A percentile compares a stretch with the other conserved stretches of the same genome.
Conservation (phyloP, 1,284 basidiomycete genomes). For the Xerocomus cyaneibrunnescens region DNA sequence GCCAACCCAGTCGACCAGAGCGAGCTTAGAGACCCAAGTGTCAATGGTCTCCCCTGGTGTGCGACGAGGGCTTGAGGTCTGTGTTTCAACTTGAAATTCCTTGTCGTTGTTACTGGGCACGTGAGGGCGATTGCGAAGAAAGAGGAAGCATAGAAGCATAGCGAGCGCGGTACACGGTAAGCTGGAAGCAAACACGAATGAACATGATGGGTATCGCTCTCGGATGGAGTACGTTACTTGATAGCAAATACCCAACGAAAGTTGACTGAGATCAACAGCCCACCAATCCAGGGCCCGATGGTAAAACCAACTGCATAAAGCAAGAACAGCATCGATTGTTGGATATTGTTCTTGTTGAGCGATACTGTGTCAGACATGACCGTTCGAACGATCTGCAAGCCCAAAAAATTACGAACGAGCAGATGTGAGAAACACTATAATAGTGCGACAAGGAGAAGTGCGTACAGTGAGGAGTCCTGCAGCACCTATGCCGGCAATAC, state of each 20-base stretch:
- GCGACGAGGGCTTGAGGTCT: neutral
- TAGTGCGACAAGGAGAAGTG: neutral
- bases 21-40: slow-evolving; percentile 36
- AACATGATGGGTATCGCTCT: neutral
- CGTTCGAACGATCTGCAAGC: slow-evolving; percentile 42
- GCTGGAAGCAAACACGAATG: neutral
- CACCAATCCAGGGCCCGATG: slow-evolving; percentile 49
- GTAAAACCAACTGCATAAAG: slow-evolving; percentile 46
- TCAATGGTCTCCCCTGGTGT: neutral
- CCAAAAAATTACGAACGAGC: neutral
- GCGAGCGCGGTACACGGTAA: slow-evolving; percentile 33
- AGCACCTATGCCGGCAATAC: slow-evolving; percentile 49
- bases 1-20: slow-evolving; percentile 48
- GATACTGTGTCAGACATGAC: slow-evolving; percentile 46
- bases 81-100: slow-evolving; percentile 9
- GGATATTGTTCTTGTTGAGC: slow-evolving; percentile 44
- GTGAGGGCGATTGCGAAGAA: slow-evolving; percentile 37
- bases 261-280: slow-evolving; percentile 39
- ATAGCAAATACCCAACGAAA: slow-evolving; percentile 58
- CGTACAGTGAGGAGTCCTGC: slow-evolving; percentile 49
- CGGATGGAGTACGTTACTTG: slow-evolving; percentile 38
- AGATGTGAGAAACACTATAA: neutral
- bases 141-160: slow-evolving; percentile 42
- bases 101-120: slow-evolving; percentile 27
- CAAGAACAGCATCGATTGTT: slow-evolving; percentile 42